A percentile compares a stretch with the other conserved stretches of the same genome.
phyloP scores from a whole-genome alignment of 2,329 filamentous ascomycete genomes.

The Hawksworthiomyces lignivorus region DNA sequence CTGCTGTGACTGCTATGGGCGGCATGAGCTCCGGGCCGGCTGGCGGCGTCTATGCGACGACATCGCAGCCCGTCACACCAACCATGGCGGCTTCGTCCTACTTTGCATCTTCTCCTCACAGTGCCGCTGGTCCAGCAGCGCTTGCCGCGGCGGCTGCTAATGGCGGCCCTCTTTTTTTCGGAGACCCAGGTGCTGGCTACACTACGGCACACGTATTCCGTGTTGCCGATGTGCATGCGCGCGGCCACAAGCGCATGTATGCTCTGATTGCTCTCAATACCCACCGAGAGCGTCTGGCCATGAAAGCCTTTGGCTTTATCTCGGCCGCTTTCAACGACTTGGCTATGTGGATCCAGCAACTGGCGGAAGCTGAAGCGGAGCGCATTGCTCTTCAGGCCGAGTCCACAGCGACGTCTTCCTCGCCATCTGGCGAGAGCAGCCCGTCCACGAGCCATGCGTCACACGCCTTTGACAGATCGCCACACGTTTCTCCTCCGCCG shows the following conservation, averaged over 20 bases:
- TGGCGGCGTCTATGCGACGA: slow-evolving; percentile 35
- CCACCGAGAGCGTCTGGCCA: slow-evolving; percentile 55
- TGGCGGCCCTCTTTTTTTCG: slow-evolving; percentile 62
- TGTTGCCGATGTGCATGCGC: slow-evolving; percentile 59
- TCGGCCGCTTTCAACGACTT: slow-evolving; percentile 56
- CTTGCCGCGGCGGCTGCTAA: slow-evolving; percentile 38
- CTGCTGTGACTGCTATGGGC: slow-evolving; percentile 23
- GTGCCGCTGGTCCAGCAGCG: slow-evolving; percentile 42
- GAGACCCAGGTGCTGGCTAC: slow-evolving; percentile 56
- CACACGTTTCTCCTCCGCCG: slow-evolving; percentile 17
- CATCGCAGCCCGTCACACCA: slow-evolving; percentile 18
- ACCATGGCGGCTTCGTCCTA: slow-evolving; percentile 13
- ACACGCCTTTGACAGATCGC: slow-evolving; percentile 21
- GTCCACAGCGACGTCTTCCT: slow-evolving; percentile 25
- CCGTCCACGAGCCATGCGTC: slow-evolving; percentile 20
- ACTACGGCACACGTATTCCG: slow-evolving; percentile 65
- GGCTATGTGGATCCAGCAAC: slow-evolving; percentile 56
- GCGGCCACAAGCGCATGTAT: slow-evolving; percentile 62
- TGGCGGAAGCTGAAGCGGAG: slow-evolving; percentile 57
- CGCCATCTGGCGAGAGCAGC: slow-evolving; percentile 26
- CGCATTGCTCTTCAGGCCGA: slow-evolving; percentile 34
- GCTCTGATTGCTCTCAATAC: slow-evolving; percentile 59
- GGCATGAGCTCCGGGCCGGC: slow-evolving; percentile 30
- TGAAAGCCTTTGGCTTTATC: slow-evolving; percentile 58
- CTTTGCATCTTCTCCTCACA: slow-evolving; percentile 27